Evolutionary conservation across 176 grass and related monocot genomes (phyloP).

Genomic region (Avena atlantica): DNA sequence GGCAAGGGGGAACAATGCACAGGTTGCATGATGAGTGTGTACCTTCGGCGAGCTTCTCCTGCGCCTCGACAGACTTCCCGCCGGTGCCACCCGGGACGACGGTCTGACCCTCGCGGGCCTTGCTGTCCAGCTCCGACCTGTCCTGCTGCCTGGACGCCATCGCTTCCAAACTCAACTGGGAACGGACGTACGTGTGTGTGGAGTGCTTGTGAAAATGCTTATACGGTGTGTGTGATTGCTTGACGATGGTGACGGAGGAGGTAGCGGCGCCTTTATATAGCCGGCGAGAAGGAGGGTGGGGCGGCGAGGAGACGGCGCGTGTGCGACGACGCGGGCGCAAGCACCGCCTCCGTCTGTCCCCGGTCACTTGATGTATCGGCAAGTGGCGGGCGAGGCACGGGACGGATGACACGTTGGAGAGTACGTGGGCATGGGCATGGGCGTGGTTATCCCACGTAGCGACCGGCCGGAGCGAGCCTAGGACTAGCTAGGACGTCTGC

Average conservation of each 20-base stretch:
- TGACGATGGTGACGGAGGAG: neutral
- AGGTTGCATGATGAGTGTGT: neutral
- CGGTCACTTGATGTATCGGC: neutral
- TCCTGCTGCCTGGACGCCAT: constrained; percentile 65
- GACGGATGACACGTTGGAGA: constrained; percentile 29
- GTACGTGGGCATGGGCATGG: neutral
- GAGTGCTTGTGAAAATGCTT: neutral
- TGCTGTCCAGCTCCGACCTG: constrained; percentile 62
- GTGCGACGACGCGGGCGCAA: constrained; percentile 43
- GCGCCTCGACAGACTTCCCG: constrained; percentile 63
- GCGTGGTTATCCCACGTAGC: neutral
- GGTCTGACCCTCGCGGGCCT: constrained; percentile 59
- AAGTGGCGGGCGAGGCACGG: neutral
- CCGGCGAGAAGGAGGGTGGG: neutral
- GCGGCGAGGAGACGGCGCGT: constrained; percentile 28
- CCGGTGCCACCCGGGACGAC: constrained; percentile 75
- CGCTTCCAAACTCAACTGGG: neutral
- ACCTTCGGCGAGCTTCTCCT: constrained; percentile 77
- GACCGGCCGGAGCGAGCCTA: neutral
- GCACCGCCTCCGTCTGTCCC: no score
- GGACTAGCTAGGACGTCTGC: neutral
- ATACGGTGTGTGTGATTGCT: neutral
- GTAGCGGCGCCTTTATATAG: constrained; percentile 22
- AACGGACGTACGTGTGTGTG: neutral
- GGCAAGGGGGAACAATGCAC: no score